phyloP scores from a whole-genome alignment of 2,329 filamentous ascomycete species.

The Immersiporthe knoxdaviesiana region DNA sequence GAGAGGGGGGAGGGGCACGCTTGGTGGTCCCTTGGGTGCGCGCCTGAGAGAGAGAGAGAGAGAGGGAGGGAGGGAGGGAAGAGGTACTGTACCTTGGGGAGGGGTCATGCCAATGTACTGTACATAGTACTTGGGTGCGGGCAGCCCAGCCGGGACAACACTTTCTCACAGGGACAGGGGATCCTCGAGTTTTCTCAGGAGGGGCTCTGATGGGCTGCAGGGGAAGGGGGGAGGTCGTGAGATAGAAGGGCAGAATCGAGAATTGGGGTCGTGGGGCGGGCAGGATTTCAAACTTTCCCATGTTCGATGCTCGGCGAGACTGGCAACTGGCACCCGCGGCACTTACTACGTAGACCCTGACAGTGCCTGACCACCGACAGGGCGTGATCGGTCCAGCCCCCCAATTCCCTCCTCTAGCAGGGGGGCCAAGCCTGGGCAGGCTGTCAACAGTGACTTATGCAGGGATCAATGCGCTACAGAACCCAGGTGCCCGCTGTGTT shows the following conservation, averaged over 20 bases:
- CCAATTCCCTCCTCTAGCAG: not conserved
- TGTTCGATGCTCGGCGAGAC: constrained; percentile 11
- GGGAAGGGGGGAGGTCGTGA: constrained; percentile 7
- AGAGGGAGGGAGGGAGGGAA: not conserved
- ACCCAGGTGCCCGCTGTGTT: not conserved
- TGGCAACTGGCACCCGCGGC: not conserved
- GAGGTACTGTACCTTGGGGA: constrained; percentile 5
- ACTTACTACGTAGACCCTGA: not conserved
- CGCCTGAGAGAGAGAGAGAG: not conserved
- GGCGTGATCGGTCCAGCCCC: not conserved
- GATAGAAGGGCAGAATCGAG: constrained; percentile 14
- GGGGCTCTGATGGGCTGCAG: not conserved
- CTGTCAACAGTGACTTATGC: not conserved
- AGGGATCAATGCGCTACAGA: constrained; percentile 2
- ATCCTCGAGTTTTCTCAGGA: too few species aligned
- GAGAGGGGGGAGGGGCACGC: not conserved
- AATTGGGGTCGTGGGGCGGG: constrained; percentile 10
- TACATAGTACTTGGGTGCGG: not conserved
- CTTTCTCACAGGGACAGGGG: not conserved
- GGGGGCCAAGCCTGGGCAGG: not conserved
- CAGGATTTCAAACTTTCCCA: constrained; percentile 8
- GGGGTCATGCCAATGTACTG: not conserved
- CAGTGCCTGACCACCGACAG: too few species aligned
- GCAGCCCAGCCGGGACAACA: not conserved
- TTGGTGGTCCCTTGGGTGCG: constrained; percentile 1